These are phyloP conservation scores for Smallanthus sonchifolius DNA, from an alignment of 129 eudicot genomes.

Conservation along the genomic window DNA sequence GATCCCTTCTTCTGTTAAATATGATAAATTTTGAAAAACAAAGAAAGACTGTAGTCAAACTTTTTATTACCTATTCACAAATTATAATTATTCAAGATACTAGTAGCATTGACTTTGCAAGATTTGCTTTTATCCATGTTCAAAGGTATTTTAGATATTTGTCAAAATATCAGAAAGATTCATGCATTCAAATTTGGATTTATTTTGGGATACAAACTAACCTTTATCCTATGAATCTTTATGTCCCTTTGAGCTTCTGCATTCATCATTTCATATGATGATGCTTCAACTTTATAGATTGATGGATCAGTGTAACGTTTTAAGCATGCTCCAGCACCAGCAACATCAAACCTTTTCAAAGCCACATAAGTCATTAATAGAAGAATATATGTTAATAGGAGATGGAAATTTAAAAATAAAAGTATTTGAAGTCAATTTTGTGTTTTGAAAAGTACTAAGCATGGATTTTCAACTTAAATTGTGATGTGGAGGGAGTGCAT, in stretches of 20 bases:
- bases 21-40: neutral
- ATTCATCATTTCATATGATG: conserved; percentile 36
- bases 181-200: no score
- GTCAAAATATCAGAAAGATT: no score
- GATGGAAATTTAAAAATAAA: no score
- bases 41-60: neutral
- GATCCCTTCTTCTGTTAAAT: conserved; percentile 62
- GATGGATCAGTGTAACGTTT: conserved; percentile 86
- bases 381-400: neutral
- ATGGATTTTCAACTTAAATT: no score
- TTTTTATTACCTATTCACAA: neutral
- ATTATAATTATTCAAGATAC: neutral
- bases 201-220: no score
- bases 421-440: neutral
- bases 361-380: neutral
- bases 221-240: conserved; percentile 68
- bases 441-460: neutral
- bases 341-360: conserved; percentile 69
- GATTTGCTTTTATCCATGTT: no score
- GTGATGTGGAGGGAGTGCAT: neutral
- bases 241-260: conserved; percentile 62
- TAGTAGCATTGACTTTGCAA: neutral
- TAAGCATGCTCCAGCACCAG: conserved; percentile 87
- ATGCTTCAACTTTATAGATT: conserved; percentile 57
- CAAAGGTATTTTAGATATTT: no score